Conservation (phyloP, 495 filamentous ascomycete genomes). For the Pyrenopolyporus hunteri region DNA sequence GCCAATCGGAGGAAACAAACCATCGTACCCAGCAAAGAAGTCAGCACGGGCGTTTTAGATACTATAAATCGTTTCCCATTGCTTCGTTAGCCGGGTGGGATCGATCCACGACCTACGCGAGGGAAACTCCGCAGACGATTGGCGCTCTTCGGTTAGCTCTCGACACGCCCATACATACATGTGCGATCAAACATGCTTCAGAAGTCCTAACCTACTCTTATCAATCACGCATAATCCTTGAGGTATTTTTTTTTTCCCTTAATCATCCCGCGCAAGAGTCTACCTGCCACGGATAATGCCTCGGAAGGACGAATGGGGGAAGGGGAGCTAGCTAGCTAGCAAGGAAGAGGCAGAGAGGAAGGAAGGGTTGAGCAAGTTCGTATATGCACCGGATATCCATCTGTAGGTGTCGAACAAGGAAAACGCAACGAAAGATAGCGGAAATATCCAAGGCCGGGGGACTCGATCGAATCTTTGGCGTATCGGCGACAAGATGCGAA, state of each 20-base stretch:
- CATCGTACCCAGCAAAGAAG: background rate
- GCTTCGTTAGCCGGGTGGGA: background rate
- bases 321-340: background rate
- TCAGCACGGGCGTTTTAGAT: background rate
- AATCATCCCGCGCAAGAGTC: background rate
- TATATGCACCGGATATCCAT: too few species aligned
- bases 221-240: background rate
- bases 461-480: too few species aligned
- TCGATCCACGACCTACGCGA: background rate
- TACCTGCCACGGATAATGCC: background rate
- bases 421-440: too few species aligned
- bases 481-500: too few species aligned
- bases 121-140: background rate
- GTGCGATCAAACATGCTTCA: background rate
- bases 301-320: too few species aligned
- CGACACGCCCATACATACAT: background rate
- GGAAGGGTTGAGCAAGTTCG: background rate
- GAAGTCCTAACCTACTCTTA: background rate
- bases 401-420: too few species aligned
- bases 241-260: conserved; percentile 3
- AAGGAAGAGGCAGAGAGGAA: background rate
- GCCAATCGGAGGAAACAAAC: background rate
- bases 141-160: background rate
- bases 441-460: too few species aligned
- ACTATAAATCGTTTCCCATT: too few species aligned